Base-by-base conservation (phyloP, 768 basidiomycete species). In the Collybiopsis confluens region DNA sequence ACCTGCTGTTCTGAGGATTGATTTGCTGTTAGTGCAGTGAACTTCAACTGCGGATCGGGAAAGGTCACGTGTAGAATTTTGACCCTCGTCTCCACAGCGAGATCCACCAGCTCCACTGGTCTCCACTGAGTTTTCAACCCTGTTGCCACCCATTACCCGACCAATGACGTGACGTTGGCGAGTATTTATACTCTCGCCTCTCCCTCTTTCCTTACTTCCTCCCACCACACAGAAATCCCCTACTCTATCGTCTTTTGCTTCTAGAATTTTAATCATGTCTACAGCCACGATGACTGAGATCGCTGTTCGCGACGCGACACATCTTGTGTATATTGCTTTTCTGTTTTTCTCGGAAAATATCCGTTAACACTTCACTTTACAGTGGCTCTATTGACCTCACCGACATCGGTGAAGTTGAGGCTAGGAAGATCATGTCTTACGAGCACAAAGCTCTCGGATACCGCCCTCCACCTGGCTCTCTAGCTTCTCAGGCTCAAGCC, bases 371-470 rank as follows among this genome's bases (percentile, higher is more conserved):
- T 40, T 44, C 13, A 18, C 10, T 23, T 20, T 44, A 5, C 15
- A 53, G 52, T 45, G 52, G 52, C 28, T 44, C 27, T 23, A 55
- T 58, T 10, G 54, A 58, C 37, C 33, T 58, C 18, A 50, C 54
- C 9, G 41, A 47, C 23, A 51, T 58, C 40, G 57, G 57, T 21
- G 33, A 50, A 51, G 57, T 28, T 3, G 68, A 71, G 36, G 68
- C 70, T n/a, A 61, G 64, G 33, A 68, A 62, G 48, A 51, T 70
- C 50, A 67, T 69, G 68, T 70, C 68, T 2, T 63, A 64, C 21
- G 70, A 71, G 54, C 70, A 70, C 62, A 66, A 66, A 40, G 66
- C 66, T 0, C 59, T 72, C 16, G 71, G 70, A 4, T 70, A 69
- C 55, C 66, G 65, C 3, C 70, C 70, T 1, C 69, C 70, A 11